Evolutionary conservation across 148 eudicot genomes (phyloP).

Genomic region (Chenopodium suecicum): DNA sequence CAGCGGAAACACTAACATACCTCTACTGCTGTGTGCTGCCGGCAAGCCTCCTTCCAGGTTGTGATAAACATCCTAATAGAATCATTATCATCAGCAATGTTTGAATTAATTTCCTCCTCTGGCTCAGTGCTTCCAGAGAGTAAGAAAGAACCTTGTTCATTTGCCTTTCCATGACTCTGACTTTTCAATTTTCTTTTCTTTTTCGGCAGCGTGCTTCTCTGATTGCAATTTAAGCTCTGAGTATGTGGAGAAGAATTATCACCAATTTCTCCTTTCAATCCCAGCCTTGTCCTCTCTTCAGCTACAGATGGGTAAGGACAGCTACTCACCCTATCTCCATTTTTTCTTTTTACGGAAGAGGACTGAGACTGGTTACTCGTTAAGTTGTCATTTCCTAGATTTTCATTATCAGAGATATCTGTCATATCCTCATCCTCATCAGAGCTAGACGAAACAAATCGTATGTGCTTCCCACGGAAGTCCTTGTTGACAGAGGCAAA

Average conservation of each 20-base stretch:
- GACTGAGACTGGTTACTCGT: constrained; percentile 30
- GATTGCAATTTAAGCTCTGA: constrained; percentile 18
- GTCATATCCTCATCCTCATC: constrained; percentile 48
- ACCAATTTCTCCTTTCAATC: constrained; percentile 51
- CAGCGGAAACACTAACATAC: constrained; percentile 37
- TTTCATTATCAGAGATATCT: constrained; percentile 35
- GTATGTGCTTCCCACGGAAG: constrained; percentile 57
- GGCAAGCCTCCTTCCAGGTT: constrained; percentile 87
- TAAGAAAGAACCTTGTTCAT: constrained; percentile 14
- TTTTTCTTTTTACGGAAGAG: constrained; percentile 31
- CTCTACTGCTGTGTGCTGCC: constrained; percentile 50
- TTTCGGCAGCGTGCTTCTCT: constrained; percentile 19
- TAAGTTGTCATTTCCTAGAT: constrained; percentile 23
- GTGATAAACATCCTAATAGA: constrained; percentile 64
- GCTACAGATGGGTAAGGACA: constrained; percentile 88
- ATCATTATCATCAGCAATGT: constrained; percentile 32
- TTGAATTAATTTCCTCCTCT: constrained; percentile 7
- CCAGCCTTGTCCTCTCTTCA: constrained; percentile 80
- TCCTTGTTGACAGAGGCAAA: constrained; percentile 51
- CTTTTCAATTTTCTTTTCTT: constrained; percentile 48
- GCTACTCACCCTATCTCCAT: constrained; percentile 51
- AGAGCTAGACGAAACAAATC: constrained; percentile 60
- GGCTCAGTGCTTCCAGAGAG: background rate
- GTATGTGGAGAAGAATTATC: constrained; percentile 20
- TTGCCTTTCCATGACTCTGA: constrained; percentile 24